Percentiles rank a stretch among this genome's conserved stretches.
Evolutionary conservation across 1,284 basidiomycete genomes (phyloP).

Genomic region (Thecaphora frezii): DNA sequence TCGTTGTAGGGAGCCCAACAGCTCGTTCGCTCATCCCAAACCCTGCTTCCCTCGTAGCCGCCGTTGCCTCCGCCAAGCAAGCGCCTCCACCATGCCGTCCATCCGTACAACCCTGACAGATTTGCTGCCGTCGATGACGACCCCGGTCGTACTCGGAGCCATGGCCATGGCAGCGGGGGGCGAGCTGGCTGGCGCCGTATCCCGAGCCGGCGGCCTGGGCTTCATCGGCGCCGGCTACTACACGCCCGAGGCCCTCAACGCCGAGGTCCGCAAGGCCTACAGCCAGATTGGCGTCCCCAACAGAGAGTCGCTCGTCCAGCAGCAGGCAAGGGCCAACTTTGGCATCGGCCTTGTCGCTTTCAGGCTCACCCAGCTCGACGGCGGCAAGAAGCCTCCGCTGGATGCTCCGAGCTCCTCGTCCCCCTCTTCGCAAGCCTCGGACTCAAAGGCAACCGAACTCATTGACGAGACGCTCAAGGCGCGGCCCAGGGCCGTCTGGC

Average conservation of each 20-base stretch:
- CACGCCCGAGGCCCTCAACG: conserved; percentile 15
- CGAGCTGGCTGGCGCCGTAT: conserved; percentile 43
- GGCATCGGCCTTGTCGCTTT: conserved; percentile 54
- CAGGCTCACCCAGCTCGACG: conserved; percentile 39
- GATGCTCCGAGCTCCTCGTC: neutral
- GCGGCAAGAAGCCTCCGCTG: conserved; percentile 14
- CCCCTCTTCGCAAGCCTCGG: neutral
- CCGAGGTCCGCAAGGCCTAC: conserved; percentile 31
- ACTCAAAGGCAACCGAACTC: conserved; percentile 7
- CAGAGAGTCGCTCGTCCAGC: conserved; percentile 1
- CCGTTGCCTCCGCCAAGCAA: neutral
- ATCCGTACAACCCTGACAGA: conserved; percentile 21
- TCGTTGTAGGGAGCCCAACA: too few species aligned
- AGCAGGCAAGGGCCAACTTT: conserved; percentile 25
- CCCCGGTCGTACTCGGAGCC: conserved; percentile 45
- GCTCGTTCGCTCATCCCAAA: too few species aligned
- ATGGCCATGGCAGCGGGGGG: conserved; percentile 54
- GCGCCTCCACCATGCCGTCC: neutral
- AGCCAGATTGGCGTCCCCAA: conserved; percentile 16
- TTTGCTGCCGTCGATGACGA: conserved; percentile 20
- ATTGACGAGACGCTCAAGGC: conserved; percentile 35
- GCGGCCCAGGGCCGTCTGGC: conserved; percentile 47
- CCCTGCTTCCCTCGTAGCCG: too few species aligned
- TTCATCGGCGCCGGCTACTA: conserved; percentile 55
- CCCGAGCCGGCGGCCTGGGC: conserved; percentile 51